Evolutionary conservation across 306 rosid species (phyloP).

Genomic region (Abrus precatorius): DNA sequence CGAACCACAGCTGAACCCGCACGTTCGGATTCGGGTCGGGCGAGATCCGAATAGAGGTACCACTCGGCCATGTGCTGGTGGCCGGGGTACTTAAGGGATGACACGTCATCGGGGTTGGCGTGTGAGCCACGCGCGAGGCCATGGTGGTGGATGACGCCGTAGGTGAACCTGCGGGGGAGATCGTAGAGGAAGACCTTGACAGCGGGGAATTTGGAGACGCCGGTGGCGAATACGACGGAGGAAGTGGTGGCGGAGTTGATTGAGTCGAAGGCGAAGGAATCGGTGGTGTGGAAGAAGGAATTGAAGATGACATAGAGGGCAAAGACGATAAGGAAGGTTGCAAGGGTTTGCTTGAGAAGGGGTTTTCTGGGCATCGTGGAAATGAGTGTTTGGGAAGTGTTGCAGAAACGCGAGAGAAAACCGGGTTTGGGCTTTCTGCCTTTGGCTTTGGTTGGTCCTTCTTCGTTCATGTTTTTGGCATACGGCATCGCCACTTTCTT

Average conservation of each 20-base stretch:
- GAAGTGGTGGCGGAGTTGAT: conserved; percentile 32
- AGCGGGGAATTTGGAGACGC: not conserved
- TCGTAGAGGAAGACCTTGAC: conserved; percentile 72
- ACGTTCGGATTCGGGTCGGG: conserved; percentile 64
- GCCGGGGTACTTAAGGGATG: conserved; percentile 78
- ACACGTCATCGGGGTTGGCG: conserved; percentile 19
- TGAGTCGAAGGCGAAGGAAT: conserved; percentile 52
- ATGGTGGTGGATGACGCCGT: conserved; percentile 74
- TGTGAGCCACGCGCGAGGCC: conserved; percentile 78
- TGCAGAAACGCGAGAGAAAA: not conserved
- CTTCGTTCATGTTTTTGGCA: conserved; percentile 45
- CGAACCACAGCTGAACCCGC: conserved; percentile 63
- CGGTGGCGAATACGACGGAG: conserved; percentile 36
- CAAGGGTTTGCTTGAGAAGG: conserved; percentile 67
- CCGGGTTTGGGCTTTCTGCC: conserved; percentile 44
- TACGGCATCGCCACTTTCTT: conserved; percentile 37
- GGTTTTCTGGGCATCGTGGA: conserved; percentile 68
- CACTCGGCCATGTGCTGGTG: conserved; percentile 99
- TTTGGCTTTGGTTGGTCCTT: conserved; percentile 34
- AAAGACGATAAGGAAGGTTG: conserved; percentile 53
- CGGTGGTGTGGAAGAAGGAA: conserved; percentile 55
- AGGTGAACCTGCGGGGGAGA: conserved; percentile 76
- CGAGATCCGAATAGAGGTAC: conserved; percentile 77
- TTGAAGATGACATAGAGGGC: conserved; percentile 53
- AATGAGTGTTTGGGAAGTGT: conserved; percentile 34